Conservation (phyloP, 805 yeast genomes). For the Starmera pachycereana region DNA sequence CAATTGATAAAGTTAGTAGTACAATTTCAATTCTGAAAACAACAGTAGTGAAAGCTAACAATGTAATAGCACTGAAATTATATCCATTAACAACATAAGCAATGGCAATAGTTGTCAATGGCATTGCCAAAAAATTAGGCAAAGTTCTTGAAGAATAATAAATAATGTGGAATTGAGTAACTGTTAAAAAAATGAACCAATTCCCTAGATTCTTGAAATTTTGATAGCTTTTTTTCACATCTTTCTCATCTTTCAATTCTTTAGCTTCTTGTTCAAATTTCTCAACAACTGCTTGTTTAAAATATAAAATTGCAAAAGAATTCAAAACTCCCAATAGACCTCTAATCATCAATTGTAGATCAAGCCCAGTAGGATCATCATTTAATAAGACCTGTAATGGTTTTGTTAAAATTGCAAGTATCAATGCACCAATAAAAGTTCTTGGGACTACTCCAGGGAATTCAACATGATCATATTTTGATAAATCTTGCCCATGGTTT, state of each 20-base stretch:
- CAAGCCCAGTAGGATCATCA: slow-evolving; percentile 28
- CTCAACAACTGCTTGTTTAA: slow-evolving; percentile 33
- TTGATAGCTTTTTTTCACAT: slow-evolving; percentile 4
- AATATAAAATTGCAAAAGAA: slow-evolving; percentile 36
- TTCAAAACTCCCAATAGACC: slow-evolving; percentile 54
- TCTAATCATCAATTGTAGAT: slow-evolving; percentile 46
- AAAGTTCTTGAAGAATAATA: slow-evolving; percentile 77
- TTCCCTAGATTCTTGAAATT: slow-evolving; percentile 26
- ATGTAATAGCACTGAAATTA: slow-evolving; percentile 34
- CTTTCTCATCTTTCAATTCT: slow-evolving; percentile 5
- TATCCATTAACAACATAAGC: slow-evolving; percentile 37
- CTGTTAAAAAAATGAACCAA: slow-evolving; percentile 51
- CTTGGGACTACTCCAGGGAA: slow-evolving; percentile 92
- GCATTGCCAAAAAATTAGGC: slow-evolving; percentile 76
- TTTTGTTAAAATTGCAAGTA: slow-evolving; percentile 37
- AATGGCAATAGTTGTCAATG: slow-evolving; percentile 51
- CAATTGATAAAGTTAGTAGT: slow-evolving; percentile 40
- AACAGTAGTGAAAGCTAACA: slow-evolving; percentile 52
- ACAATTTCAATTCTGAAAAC: slow-evolving; percentile 69
- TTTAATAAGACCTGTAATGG: slow-evolving; percentile 20
- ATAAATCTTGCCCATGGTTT: slow-evolving; percentile 41
- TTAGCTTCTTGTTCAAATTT: slow-evolving; percentile 12
- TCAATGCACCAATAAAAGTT: slow-evolving; percentile 63
- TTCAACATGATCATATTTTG: slow-evolving; percentile 56
- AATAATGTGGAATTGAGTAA: slow-evolving; percentile 69